Evolutionary conservation across 2,329 filamentous ascomycete genomes (phyloP).

Genomic region (Fusarium sp.): DNA sequence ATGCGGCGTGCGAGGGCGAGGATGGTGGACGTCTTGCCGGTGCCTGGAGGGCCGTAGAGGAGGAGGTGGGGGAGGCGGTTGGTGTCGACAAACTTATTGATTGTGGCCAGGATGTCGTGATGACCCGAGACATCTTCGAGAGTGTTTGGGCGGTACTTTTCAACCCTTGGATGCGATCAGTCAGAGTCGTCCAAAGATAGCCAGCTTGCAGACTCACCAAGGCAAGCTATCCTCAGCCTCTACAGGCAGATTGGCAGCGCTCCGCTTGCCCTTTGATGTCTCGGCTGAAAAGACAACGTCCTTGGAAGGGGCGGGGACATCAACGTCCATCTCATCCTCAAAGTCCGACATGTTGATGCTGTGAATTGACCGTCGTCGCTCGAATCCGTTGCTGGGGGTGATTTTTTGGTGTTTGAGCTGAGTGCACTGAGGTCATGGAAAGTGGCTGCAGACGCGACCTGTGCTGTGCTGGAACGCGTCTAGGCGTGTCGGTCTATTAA

Average conservation of each 20-base stretch:
- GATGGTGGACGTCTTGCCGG: constrained; percentile 97
- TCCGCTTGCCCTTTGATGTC: constrained; percentile 88
- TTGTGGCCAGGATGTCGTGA: constrained; percentile 95
- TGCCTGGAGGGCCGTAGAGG: constrained; percentile 95
- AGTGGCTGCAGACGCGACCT: constrained; percentile 47
- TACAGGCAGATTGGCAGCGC: constrained; percentile 90
- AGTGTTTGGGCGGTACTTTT: constrained; percentile 93
- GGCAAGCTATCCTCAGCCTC: constrained; percentile 94
- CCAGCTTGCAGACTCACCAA: constrained; percentile 69
- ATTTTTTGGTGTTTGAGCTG: constrained; percentile 8
- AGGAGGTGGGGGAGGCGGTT: constrained; percentile 96
- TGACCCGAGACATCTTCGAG: constrained; percentile 95
- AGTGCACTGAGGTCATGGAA: constrained; percentile 40
- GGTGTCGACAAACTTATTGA: constrained; percentile 96
- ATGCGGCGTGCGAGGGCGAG: constrained; percentile 92
- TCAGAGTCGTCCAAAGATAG: background rate
- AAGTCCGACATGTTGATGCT: constrained; percentile 66
- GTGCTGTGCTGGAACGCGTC: constrained; percentile 43
- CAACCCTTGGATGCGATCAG: constrained; percentile 72
- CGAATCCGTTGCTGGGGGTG: background rate
- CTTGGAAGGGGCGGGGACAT: constrained; percentile 59
- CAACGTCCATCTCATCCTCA: constrained; percentile 72
- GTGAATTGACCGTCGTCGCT: background rate
- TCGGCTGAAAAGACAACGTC: constrained; percentile 78
- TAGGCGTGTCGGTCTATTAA: constrained; percentile 47